A percentile compares a stretch with the other conserved stretches of the same genome.
phyloP scores from a whole-genome alignment of 768 basidiomycete genomes.

The Gyrodon lividus region DNA sequence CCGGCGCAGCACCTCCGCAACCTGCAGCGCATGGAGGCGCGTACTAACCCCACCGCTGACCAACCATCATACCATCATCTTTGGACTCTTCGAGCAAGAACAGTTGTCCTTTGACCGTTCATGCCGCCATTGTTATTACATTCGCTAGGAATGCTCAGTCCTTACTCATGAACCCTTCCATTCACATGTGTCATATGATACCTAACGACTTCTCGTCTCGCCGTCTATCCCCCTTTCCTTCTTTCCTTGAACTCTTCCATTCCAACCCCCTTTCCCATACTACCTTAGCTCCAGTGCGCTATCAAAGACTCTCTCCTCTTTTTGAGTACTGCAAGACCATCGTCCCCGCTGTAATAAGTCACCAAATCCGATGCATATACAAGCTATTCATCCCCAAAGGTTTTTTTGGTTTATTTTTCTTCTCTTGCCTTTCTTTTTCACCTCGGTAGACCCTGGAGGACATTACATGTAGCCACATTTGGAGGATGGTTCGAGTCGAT shows the following conservation, averaged over 20 bases:
- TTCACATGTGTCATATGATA: constrained; percentile 7
- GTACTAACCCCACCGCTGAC: constrained; percentile 5
- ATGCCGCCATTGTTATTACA: background rate
- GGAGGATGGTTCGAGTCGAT: background rate
- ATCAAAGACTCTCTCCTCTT: background rate
- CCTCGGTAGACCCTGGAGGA: background rate
- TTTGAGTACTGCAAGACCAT: constrained; percentile 1
- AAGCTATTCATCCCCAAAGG: background rate
- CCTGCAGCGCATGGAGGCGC: constrained; percentile 25
- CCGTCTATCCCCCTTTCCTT: background rate
- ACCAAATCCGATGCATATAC: background rate
- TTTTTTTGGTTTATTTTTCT: background rate
- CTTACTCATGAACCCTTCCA: constrained; percentile 1
- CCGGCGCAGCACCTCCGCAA: constrained; percentile 72
- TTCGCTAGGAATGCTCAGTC: constrained; percentile 6
- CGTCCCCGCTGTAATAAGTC: background rate
- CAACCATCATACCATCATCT: no score
- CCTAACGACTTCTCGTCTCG: constrained; percentile 6
- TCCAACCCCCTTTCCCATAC: background rate
- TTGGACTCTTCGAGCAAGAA: constrained; percentile 8
- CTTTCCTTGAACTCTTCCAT: background rate
- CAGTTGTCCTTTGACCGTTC: background rate
- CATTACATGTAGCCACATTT: background rate
- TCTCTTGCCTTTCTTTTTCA: background rate
- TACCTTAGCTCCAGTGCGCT: constrained; percentile 11